Conservation (phyloP, 257 asterid species). For the Eucommia ulmoides region DNA sequence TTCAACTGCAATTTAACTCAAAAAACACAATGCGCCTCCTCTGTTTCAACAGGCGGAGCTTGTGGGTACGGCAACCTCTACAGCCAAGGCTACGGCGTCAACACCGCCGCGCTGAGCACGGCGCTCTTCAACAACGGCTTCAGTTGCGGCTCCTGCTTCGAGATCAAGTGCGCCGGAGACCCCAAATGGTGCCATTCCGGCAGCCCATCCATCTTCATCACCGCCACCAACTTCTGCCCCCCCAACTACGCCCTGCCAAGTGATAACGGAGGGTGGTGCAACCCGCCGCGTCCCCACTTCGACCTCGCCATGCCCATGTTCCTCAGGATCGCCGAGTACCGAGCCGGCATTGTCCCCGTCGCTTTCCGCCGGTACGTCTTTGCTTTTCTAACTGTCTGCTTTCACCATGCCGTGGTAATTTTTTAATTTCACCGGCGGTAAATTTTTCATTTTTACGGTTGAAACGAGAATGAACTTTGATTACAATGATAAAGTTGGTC, state of each 20-base stretch:
- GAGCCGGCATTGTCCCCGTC: slow-evolving; percentile 90
- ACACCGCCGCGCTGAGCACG: slow-evolving; percentile 85
- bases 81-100: slow-evolving; percentile 88
- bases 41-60: slow-evolving; percentile 55
- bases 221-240: slow-evolving; percentile 88
- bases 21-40: background rate
- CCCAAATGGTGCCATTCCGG: slow-evolving; percentile 64
- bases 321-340: slow-evolving; percentile 72
- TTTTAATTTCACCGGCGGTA: too few relatives aligned
- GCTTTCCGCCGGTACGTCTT: slow-evolving; percentile 43
- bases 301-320: slow-evolving; percentile 98
- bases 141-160: slow-evolving; percentile 81
- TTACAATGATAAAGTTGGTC: too few relatives aligned
- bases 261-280: slow-evolving; percentile 93
- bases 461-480: too few relatives aligned
- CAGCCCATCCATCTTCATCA: slow-evolving; percentile 59
- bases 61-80: slow-evolving; percentile 80
- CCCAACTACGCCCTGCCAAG: slow-evolving; percentile 65
- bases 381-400: background rate
- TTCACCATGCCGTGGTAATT: too few relatives aligned
- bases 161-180: slow-evolving; percentile 50
- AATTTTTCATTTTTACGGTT: too few relatives aligned
- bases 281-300: slow-evolving; percentile 79
- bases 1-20: background rate
- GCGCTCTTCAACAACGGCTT: slow-evolving; percentile 66